Evolutionary conservation across 768 basidiomycete genomes (phyloP).

Genomic region (Podaxis sp.): DNA sequence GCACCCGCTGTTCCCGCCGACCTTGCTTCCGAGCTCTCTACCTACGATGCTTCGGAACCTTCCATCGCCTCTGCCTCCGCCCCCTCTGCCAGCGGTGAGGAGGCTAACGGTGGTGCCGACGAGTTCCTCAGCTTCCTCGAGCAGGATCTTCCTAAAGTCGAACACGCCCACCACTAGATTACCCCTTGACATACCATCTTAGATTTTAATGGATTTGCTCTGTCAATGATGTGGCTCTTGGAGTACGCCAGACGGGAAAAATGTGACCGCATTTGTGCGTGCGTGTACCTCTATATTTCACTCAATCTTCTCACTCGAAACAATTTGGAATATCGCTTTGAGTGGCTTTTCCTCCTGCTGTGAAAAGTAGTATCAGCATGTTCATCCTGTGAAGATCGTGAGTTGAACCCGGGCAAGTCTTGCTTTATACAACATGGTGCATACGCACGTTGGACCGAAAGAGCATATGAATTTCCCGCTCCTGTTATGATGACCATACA

Average conservation of each 20-base stretch:
- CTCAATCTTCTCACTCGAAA: no score
- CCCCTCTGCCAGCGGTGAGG: constrained; percentile 34
- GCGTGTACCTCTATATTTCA: background rate
- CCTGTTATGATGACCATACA: no score
- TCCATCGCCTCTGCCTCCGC: constrained; percentile 40
- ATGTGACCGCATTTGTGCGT: background rate
- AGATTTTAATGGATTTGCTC: constrained; percentile 13
- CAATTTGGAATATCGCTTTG: no score
- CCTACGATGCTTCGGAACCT: constrained; percentile 85
- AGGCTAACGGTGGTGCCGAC: constrained; percentile 60
- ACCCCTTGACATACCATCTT: constrained; percentile 9
- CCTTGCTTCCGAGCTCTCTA: constrained; percentile 84
- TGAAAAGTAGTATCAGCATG: background rate
- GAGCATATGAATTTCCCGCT: background rate
- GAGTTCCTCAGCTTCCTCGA: constrained; percentile 81
- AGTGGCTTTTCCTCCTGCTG: no score
- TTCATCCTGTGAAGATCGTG: background rate
- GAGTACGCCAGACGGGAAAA: background rate
- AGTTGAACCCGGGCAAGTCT: background rate
- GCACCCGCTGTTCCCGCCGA: constrained; percentile 76
- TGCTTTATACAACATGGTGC: background rate
- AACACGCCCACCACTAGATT: constrained; percentile 45
- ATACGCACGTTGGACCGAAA: background rate
- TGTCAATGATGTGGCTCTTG: background rate
- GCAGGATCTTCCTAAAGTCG: constrained; percentile 71